Percentiles rank a stretch among this genome's conserved stretches.
Conservation (phyloP, 2,329 filamentous ascomycete species). For the Didymella segeticola region DNA sequence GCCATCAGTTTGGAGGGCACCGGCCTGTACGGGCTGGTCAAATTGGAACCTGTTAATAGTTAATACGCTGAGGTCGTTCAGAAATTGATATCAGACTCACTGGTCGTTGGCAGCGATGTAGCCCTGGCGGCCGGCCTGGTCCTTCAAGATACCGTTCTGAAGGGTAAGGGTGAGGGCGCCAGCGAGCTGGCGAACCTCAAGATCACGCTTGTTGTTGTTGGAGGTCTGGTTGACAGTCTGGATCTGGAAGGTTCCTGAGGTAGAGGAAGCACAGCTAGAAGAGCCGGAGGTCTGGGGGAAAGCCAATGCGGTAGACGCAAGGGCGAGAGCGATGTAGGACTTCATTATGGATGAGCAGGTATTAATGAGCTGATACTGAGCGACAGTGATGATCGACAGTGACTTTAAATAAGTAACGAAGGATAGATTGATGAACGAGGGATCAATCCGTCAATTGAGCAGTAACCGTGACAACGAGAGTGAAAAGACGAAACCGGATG, state of each 20-base stretch:
- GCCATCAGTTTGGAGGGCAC: constrained; percentile 73
- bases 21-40: constrained; percentile 62
- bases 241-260: constrained; percentile 66
- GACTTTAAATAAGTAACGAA: constrained; percentile 25
- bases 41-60: constrained; percentile 49
- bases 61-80: background rate
- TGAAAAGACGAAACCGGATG: constrained; percentile 25
- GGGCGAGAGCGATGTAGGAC: constrained; percentile 38
- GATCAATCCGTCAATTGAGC: constrained; percentile 39
- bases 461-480: constrained; percentile 38
- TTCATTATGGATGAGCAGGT: constrained; percentile 35
- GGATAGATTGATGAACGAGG: constrained; percentile 47
- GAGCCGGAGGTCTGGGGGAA: constrained; percentile 50
- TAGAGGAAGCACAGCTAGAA: constrained; percentile 60
- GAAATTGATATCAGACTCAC: constrained; percentile 26
- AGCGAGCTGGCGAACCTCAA: constrained; percentile 37
- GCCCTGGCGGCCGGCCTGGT: constrained; percentile 71
- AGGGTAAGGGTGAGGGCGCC: constrained; percentile 67
- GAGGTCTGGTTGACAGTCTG: constrained; percentile 55
- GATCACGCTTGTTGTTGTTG: constrained; percentile 37
- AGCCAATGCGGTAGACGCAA: constrained; percentile 39
- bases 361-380: constrained; percentile 16
- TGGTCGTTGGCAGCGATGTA: constrained; percentile 84
- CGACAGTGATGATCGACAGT: constrained; percentile 14
- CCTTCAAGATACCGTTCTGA: constrained; percentile 67